Evolutionary conservation across 2,329 filamentous ascomycete species (phyloP), one percentile per base, ranked within the genome.

Genomic region (Aspergillus sergii): DNA sequence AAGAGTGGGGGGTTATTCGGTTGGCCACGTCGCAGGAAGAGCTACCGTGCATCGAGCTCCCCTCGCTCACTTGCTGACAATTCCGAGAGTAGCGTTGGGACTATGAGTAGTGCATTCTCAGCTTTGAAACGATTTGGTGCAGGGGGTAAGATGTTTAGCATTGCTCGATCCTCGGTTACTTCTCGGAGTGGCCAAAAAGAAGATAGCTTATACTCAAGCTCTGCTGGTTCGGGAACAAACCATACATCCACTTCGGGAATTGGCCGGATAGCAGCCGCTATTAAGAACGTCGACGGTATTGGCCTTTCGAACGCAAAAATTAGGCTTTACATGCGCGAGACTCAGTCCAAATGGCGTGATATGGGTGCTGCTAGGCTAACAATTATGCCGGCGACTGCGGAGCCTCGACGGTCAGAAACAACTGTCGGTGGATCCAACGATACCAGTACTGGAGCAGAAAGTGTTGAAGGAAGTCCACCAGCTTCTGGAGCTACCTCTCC

Each of bases 271-370:
- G 75, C 75, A 65, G 80, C 76, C 12, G 81, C 81, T 7, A 83
- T 79, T 57, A 80, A 84, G 53, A 80, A 81, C 59, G 84, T 83
- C 23, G 84, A 88, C 26, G 91, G 89, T 59, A 88, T 92, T 62
- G 89, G 89, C 60, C 70, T 81, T 7, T 78, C 77, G 9, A 93
- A 95, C 71, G 88, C 94, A 58, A 94, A 94, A 70, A 92, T 97
- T 69, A 86, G 93, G 41, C 86, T 98, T 14, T 97, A 98, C 76
- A 84, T 92, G 56, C 89, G 94, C 57, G 90, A 93, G 64, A 82
- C 82, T 11, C 83, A 87, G 14, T 88, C 88, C 57, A 94, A 94
- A 75, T 99, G 95, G 95, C 89, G 93, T 65, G 94, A 98, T 75
- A 89, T 94, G 81, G 94, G 95, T 67, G 89, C 92, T 69, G 96